These are phyloP conservation scores for Davidsoniella australis DNA, from an alignment of 2,329 filamentous ascomycete species.

Conservation along the genomic window DNA sequence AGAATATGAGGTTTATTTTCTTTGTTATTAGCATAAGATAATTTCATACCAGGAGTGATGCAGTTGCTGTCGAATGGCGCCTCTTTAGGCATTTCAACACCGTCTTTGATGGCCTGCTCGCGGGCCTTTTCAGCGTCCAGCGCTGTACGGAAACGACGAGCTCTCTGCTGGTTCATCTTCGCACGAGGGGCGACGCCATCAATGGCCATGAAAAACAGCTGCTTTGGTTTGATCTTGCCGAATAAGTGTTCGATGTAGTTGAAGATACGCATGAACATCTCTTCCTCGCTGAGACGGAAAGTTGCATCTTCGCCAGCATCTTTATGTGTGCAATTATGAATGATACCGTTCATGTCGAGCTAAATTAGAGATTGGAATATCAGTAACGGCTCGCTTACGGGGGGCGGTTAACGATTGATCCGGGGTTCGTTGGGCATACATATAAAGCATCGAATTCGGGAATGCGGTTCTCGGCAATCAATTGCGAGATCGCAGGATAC, in stretches of 20 bases:
- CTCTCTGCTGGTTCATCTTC: slow-evolving; percentile 99
- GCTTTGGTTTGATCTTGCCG: slow-evolving; percentile 95
- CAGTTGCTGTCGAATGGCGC: slow-evolving; percentile 97
- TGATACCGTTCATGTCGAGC: slow-evolving; percentile 98
- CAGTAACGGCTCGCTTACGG: neutral
- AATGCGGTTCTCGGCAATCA: slow-evolving; percentile 97
- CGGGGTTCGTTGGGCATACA: slow-evolving; percentile 25
- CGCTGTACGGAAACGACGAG: slow-evolving; percentile 85
- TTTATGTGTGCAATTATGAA: slow-evolving; percentile 98
- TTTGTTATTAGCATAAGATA: too few relatives aligned
- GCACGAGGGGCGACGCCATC: slow-evolving; percentile 93
- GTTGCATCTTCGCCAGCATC: slow-evolving; percentile 74
- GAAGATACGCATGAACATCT: slow-evolving; percentile 99
- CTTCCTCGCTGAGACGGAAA: slow-evolving; percentile 86
- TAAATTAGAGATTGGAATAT: slow-evolving; percentile 18
- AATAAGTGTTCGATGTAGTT: slow-evolving; percentile 99
- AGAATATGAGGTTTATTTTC: slow-evolving; percentile 5
- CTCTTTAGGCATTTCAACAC: slow-evolving; percentile 84
- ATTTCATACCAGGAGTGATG: slow-evolving; percentile 61
- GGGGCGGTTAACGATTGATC: neutral
- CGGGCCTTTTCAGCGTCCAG: slow-evolving; percentile 77
- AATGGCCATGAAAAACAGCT: slow-evolving; percentile 99
- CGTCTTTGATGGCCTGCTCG: slow-evolving; percentile 81
- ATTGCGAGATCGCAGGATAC: slow-evolving; percentile 93
- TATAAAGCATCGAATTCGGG: slow-evolving; percentile 98